Conservation (phyloP, 345 rosid species). For the Bruguiera parviflora region DNA sequence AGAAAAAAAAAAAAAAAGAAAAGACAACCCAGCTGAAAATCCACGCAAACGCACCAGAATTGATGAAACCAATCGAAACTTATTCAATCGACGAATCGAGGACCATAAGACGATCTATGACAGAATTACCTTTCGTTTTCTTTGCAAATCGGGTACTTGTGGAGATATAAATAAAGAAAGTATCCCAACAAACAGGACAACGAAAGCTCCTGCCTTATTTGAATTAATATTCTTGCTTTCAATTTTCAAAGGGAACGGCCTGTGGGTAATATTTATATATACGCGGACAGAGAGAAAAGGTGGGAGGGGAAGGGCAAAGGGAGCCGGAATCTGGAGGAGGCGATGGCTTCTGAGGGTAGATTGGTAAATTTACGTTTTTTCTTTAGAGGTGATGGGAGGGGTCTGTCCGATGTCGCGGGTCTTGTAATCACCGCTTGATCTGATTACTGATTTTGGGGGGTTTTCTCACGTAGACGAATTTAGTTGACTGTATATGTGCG, state of each 20-base stretch:
- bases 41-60: too few relatives aligned
- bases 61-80: too few relatives aligned
- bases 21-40: too few relatives aligned
- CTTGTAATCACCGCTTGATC: neutral
- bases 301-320: neutral
- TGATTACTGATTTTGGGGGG: too few relatives aligned
- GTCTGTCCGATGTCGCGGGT: neutral
- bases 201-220: neutral
- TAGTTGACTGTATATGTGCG: too few relatives aligned
- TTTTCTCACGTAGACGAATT: too few relatives aligned
- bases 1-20: too few relatives aligned
- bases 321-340: conserved; percentile 7
- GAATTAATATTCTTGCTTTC: too few relatives aligned
- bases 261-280: neutral
- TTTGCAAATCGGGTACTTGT: too few relatives aligned
- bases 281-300: neutral
- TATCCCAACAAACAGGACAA: neutral
- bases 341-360: neutral
- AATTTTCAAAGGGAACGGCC: too few relatives aligned
- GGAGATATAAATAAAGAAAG: neutral
- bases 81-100: too few relatives aligned
- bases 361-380: neutral
- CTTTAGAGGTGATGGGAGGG: neutral
- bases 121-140: neutral
- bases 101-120: neutral